These are phyloP conservation scores for Podospora anserina DNA, from an alignment of 495 filamentous ascomycete genomes.

Conservation along the genomic window DNA sequence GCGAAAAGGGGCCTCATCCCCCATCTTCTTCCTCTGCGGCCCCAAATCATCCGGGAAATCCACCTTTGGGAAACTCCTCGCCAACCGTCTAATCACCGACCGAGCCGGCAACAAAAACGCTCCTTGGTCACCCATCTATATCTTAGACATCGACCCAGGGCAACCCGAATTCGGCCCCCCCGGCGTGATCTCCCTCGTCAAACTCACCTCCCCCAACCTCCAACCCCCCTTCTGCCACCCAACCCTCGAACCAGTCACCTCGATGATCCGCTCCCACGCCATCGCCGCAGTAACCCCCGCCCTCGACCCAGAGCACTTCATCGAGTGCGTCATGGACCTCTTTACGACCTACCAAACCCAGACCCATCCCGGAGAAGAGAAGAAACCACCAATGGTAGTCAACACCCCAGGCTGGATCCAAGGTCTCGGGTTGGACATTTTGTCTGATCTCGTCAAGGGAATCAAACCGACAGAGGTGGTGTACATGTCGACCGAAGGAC, in stretches of 20 bases:
- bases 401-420: conserved; percentile 84
- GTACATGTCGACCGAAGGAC: conserved; percentile 72
- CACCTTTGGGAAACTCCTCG: conserved; percentile 72
- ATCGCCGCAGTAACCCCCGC: conserved; percentile 68
- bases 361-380: conserved; percentile 22
- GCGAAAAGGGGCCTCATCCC: conserved; percentile 35
- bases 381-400: conserved; percentile 60
- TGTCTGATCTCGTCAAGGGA: conserved; percentile 57
- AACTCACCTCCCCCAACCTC: conserved; percentile 61
- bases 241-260: conserved; percentile 18
- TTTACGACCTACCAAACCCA: conserved; percentile 55
- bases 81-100: conserved; percentile 67
- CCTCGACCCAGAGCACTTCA: conserved; percentile 67
- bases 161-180: conserved; percentile 79
- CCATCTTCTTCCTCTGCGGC: conserved; percentile 63
- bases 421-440: conserved; percentile 67
- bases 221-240: conserved; percentile 75
- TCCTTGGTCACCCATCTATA: conserved; percentile 45
- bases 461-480: conserved; percentile 57
- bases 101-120: conserved; percentile 26
- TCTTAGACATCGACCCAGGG: conserved; percentile 80
- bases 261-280: conserved; percentile 59
- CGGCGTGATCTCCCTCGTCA: conserved; percentile 70
- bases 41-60: conserved; percentile 86
- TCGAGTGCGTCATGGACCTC: conserved; percentile 65